Evolutionary conservation across 2,329 filamentous ascomycete genomes (phyloP).

Genomic region (Paecilomyces sp.): DNA sequence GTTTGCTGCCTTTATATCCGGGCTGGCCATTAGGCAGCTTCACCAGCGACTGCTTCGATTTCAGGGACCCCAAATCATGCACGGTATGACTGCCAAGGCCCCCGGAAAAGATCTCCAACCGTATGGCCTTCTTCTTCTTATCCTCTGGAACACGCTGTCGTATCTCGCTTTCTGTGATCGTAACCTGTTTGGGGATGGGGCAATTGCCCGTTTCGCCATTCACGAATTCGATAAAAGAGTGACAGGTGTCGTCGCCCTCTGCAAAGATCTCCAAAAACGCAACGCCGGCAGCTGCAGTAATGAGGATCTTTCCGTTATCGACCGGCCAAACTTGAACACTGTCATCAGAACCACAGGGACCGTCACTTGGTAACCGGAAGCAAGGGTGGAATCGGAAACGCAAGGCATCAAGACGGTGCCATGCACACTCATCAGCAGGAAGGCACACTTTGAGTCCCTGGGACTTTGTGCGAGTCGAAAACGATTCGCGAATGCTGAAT

Average conservation of each 20-base stretch:
- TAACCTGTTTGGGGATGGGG: slow-evolving; percentile 61
- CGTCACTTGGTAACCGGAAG: slow-evolving; percentile 76
- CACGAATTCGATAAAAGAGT: slow-evolving; percentile 72
- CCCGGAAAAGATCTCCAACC: slow-evolving; percentile 67
- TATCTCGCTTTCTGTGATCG: slow-evolving; percentile 67
- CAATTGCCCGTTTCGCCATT: slow-evolving; percentile 52
- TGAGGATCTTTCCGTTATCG: slow-evolving; percentile 66
- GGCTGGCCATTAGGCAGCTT: slow-evolving; percentile 68
- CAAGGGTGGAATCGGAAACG: slow-evolving; percentile 86
- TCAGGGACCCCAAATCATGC: slow-evolving; percentile 65
- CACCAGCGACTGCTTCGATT: slow-evolving; percentile 63
- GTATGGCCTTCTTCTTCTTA: slow-evolving; percentile 60
- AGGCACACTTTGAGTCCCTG: slow-evolving; percentile 67
- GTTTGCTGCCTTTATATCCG: slow-evolving; percentile 67
- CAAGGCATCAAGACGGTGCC: slow-evolving; percentile 84
- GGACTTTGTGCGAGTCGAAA: slow-evolving; percentile 76
- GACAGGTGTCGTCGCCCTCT: slow-evolving; percentile 75
- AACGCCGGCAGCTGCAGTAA: slow-evolving; percentile 74
- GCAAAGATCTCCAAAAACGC: slow-evolving; percentile 77
- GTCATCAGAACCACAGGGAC: slow-evolving; percentile 55
- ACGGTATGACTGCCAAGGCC: slow-evolving; percentile 68
- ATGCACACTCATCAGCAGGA: slow-evolving; percentile 75
- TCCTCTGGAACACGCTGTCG: slow-evolving; percentile 65
- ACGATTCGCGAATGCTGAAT: slow-evolving; percentile 75
- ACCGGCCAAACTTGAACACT: slow-evolving; percentile 83